Conservation (phyloP, 345 rosid species). For the Ceriops tagal region DNA sequence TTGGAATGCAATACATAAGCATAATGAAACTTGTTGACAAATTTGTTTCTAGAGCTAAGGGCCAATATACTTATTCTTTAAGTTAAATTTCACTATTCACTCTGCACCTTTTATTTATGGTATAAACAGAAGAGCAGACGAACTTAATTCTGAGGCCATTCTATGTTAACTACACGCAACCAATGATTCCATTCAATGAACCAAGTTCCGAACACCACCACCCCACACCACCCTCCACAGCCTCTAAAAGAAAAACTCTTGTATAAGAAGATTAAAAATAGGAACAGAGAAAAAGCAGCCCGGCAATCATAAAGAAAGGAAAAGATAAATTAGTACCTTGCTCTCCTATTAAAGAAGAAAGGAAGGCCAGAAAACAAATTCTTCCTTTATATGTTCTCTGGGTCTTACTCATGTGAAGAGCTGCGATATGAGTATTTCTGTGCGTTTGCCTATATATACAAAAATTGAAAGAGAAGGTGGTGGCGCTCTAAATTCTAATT, state of each 20-base stretch:
- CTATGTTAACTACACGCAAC: no score
- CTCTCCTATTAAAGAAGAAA: conserved; percentile 1
- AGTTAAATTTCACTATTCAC: no score
- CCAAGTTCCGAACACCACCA: not conserved
- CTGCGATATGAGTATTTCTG: not conserved
- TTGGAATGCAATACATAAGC: no score
- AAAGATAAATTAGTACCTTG: not conserved
- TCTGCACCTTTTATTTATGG: no score
- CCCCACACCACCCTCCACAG: no score
- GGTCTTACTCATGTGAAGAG: not conserved
- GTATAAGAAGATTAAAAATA: not conserved
- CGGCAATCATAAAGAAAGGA: not conserved
- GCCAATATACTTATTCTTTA: no score
- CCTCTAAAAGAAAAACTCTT: not conserved
- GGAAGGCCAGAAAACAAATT: not conserved
- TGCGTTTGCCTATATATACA: conserved; percentile 1
- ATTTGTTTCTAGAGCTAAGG: no score
- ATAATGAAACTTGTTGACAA: no score
- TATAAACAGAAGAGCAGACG: no score
- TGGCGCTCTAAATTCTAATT: not conserved
- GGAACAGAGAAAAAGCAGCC: not conserved
- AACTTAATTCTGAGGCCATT: no score
- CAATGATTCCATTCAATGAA: no score
- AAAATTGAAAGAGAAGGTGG: conserved; percentile 5
- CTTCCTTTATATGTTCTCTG: not conserved